Conservation (phyloP, 768 basidiomycete genomes). For the Psilocybe subaeruginosa region DNA sequence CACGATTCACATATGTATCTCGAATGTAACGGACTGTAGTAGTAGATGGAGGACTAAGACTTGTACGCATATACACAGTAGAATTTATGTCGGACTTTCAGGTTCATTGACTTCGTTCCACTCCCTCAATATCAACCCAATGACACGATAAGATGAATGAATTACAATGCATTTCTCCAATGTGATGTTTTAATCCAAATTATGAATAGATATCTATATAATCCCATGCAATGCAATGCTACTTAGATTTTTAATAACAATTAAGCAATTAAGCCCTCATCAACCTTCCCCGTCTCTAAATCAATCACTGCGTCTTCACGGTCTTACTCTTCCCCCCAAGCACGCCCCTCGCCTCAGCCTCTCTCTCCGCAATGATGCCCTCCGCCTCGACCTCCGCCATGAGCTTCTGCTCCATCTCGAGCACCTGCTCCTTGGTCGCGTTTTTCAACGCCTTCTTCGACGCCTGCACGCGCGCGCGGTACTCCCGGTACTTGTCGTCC, state of each 20-base stretch:
- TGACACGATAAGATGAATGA: neutral
- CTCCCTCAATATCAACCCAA: too few relatives aligned
- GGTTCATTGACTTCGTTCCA: too few relatives aligned
- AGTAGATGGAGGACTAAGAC: too few relatives aligned
- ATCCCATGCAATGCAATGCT: neutral
- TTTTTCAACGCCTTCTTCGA: slow-evolving; percentile 60
- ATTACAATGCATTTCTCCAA: neutral
- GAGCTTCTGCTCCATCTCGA: slow-evolving; percentile 60
- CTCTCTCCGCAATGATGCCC: slow-evolving; percentile 70
- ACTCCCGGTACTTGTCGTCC: slow-evolving; percentile 85
- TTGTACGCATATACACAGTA: too few relatives aligned
- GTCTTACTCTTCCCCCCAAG: neutral
- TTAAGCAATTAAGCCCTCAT: neutral
- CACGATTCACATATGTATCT: too few relatives aligned
- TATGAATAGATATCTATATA: neutral
- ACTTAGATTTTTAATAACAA: neutral
- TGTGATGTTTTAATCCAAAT: neutral
- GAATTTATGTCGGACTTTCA: too few relatives aligned
- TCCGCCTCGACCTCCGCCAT: slow-evolving; percentile 75
- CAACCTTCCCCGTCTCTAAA: too few relatives aligned
- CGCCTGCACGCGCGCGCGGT: slow-evolving; percentile 66
- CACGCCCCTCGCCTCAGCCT: slow-evolving; percentile 35
- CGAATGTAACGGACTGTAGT: too few relatives aligned
- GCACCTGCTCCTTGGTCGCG: slow-evolving; percentile 54
- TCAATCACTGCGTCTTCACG: neutral